These are phyloP conservation scores for Trichosporon sp. DNA, from an alignment of 1,284 basidiomycete genomes.

Conservation along the genomic window DNA sequence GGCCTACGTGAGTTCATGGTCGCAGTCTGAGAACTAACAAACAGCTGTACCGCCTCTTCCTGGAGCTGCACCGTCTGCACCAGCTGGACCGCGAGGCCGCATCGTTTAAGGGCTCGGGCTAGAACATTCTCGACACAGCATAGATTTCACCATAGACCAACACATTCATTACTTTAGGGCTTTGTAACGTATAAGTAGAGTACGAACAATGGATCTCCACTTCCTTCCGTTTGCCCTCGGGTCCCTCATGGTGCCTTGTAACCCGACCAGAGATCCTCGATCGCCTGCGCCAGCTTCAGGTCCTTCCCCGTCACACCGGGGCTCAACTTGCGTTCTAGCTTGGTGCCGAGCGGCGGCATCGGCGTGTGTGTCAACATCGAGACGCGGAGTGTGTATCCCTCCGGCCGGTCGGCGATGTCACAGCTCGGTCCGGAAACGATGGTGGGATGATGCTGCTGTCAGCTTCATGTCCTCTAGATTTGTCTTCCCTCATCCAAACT, in stretches of 20 bases:
- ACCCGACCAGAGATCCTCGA: slow-evolving; percentile 36
- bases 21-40: neutral
- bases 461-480: neutral
- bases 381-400: slow-evolving; percentile 43
- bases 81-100: slow-evolving; percentile 47
- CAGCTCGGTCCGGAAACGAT: slow-evolving; percentile 41
- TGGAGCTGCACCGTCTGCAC: slow-evolving; percentile 52
- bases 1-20: slow-evolving; percentile 52
- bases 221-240: neutral
- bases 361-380: slow-evolving; percentile 53
- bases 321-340: slow-evolving; percentile 34
- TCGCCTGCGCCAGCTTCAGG: slow-evolving; percentile 40
- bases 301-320: slow-evolving; percentile 53
- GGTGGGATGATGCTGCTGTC: slow-evolving; percentile 48
- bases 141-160: slow-evolving; percentile 8
- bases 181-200: neutral
- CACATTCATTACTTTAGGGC: neutral
- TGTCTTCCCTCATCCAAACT: neutral
- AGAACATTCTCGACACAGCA: neutral
- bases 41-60: slow-evolving; percentile 54
- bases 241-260: neutral
- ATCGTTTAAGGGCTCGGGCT: slow-evolving; percentile 28
- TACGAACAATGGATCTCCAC: neutral
- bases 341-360: slow-evolving; percentile 36
- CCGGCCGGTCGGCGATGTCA: neutral